Percentiles rank a stretch among this genome's conserved stretches.
Evolutionary conservation across 2,329 filamentous ascomycete genomes (phyloP).

Genomic region (Chrysosporium keratinophilum): DNA sequence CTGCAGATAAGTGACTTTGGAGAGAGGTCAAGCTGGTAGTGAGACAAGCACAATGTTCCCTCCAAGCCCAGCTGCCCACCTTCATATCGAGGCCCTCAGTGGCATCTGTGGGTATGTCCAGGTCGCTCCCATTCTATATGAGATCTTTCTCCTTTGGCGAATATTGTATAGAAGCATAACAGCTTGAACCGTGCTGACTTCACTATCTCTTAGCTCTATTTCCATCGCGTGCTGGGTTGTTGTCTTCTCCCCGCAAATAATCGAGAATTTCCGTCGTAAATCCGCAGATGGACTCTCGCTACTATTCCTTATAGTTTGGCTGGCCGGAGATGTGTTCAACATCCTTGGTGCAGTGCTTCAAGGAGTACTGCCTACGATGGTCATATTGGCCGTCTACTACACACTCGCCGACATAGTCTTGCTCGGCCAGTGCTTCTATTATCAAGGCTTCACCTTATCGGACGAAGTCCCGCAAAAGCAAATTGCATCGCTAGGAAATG

Average conservation of each 20-base stretch:
- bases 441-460: slow-evolving; percentile 59
- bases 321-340: slow-evolving; percentile 91
- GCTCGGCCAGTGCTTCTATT: slow-evolving; percentile 86
- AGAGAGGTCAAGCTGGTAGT: not conserved
- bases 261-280: slow-evolving; percentile 78
- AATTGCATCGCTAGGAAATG: not conserved
- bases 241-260: slow-evolving; percentile 93
- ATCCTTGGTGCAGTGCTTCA: slow-evolving; percentile 87
- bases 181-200: slow-evolving; percentile 8
- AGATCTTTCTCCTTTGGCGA: not conserved
- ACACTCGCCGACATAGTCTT: slow-evolving; percentile 85
- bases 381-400: slow-evolving; percentile 89
- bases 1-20: not conserved
- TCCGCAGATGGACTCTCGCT: slow-evolving; percentile 83
- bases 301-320: slow-evolving; percentile 87
- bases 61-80: slow-evolving; percentile 41
- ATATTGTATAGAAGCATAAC: slow-evolving; percentile 11
- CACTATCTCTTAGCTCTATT: slow-evolving; percentile 56
- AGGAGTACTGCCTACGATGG: slow-evolving; percentile 88
- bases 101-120: slow-evolving; percentile 69
- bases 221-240: slow-evolving; percentile 97
- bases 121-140: not conserved
- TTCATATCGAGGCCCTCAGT: slow-evolving; percentile 83
- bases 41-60: slow-evolving; percentile 21
- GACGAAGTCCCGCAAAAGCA: slow-evolving; percentile 14